These are phyloP conservation scores for Pezicula carpinea DNA, from an alignment of 2,329 filamentous ascomycete species.

Conservation along the genomic window DNA sequence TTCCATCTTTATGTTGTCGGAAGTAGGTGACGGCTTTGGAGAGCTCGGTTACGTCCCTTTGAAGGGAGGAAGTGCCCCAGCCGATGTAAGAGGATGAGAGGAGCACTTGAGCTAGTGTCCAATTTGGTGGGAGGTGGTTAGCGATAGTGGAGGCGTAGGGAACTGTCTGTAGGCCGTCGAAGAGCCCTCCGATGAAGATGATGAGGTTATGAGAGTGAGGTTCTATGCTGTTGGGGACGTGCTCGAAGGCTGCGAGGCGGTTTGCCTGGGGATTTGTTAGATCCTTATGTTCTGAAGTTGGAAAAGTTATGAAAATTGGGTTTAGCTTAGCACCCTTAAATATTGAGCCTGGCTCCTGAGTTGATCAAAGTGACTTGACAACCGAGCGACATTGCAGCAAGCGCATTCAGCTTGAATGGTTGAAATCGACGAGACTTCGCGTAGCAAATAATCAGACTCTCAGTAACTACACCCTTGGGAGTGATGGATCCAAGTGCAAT, in stretches of 20 bases:
- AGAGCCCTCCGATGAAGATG: conserved; percentile 50
- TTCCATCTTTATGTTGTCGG: conserved; percentile 36
- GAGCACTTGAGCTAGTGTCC: conserved; percentile 42
- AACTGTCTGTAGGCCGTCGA: conserved; percentile 46
- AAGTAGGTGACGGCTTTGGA: conserved; percentile 45
- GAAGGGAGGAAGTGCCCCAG: conserved; percentile 40
- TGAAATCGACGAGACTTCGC: no score
- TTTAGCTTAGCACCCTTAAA: no score
- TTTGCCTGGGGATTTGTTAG: conserved; percentile 14
- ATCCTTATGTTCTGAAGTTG: not conserved
- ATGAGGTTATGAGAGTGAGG: conserved; percentile 35
- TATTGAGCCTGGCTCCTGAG: no score
- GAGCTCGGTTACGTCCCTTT: conserved; percentile 44
- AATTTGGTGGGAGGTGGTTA: conserved; percentile 28
- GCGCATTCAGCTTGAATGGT: no score
- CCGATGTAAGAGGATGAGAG: conserved; percentile 35
- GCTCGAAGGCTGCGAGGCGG: conserved; percentile 29
- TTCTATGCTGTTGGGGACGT: conserved; percentile 15
- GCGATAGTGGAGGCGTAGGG: conserved; percentile 40
- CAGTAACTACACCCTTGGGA: no score
- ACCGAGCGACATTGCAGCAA: not conserved
- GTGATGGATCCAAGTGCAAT: no score
- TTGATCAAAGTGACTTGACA: not conserved
- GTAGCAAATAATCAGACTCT: no score
- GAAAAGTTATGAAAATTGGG: not conserved